These are phyloP conservation scores for Fusarium sp. DNA, from an alignment of 2,329 filamentous ascomycete genomes.

Conservation along the genomic window DNA sequence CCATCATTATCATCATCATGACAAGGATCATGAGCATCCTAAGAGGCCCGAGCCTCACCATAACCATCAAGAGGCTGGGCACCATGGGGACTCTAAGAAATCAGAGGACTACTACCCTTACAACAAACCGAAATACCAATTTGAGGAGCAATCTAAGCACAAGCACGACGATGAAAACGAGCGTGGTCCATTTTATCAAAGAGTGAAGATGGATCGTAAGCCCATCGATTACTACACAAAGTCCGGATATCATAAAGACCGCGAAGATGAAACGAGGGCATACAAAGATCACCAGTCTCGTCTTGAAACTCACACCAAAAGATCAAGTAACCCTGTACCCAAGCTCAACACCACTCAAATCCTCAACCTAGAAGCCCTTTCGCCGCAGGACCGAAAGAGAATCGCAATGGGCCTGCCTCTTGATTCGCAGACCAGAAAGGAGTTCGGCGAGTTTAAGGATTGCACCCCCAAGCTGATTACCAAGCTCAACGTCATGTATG, in stretches of 20 bases:
- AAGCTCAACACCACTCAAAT: slow-evolving; percentile 3
- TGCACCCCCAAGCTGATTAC: neutral
- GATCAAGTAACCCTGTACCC: neutral
- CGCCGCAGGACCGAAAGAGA: neutral
- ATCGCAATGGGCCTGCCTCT: neutral
- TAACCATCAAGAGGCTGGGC: neutral
- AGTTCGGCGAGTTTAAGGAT: neutral
- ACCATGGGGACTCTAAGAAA: neutral
- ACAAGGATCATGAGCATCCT: neutral
- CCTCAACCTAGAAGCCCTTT: slow-evolving; percentile 6
- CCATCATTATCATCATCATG: neutral
- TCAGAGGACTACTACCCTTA: neutral
- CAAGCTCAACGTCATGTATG: slow-evolving; percentile 16
- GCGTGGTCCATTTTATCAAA: neutral
- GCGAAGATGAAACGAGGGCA: neutral
- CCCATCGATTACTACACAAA: neutral
- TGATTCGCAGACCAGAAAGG: neutral
- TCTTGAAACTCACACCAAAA: neutral
- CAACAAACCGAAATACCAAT: neutral
- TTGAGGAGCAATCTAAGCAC: neutral
- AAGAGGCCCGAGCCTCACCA: neutral
- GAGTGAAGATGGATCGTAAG: neutral
- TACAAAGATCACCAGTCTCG: neutral
- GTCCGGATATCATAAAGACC: neutral
- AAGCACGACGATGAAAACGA: neutral